Evolutionary conservation across 805 yeast species (phyloP).

Genomic region (Metschnikowia colocasiae): DNA sequence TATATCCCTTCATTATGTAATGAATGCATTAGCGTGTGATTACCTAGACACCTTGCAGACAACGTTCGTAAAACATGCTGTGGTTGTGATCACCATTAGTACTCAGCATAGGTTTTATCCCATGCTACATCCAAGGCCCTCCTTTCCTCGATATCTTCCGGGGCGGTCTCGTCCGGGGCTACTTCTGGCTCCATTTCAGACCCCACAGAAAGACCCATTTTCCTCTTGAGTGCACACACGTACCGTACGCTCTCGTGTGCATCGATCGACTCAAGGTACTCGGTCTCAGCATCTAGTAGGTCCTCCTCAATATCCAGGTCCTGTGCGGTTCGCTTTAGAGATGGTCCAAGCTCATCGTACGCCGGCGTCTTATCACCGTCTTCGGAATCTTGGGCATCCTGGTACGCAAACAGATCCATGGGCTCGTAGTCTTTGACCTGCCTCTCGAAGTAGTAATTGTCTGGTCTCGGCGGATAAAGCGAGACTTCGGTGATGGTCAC

Average conservation of each 20-base stretch:
- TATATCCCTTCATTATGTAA: no score
- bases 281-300: conserved; percentile 3
- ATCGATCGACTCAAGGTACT: conserved; percentile 5
- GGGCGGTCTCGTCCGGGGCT: no score
- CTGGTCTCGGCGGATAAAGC: not conserved
- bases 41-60: no score
- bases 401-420: not conserved
- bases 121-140: conserved; percentile 1
- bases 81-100: no score
- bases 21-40: no score
- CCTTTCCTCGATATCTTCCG: not conserved
- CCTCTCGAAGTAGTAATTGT: not conserved
- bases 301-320: conserved; percentile 2
- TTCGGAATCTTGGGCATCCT: not conserved
- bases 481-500: not conserved
- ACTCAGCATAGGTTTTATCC: conserved; percentile 6
- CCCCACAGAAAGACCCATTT: not conserved
- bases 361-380: no score
- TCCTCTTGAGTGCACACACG: not conserved
- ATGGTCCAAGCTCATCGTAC: not conserved
- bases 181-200: not conserved
- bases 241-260: not conserved
- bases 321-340: not conserved
- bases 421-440: not conserved
- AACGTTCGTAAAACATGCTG: no score